phyloP scores from a whole-genome alignment of 2,329 filamentous ascomycete genomes.

The Beauveria scarabaeidicola region DNA sequence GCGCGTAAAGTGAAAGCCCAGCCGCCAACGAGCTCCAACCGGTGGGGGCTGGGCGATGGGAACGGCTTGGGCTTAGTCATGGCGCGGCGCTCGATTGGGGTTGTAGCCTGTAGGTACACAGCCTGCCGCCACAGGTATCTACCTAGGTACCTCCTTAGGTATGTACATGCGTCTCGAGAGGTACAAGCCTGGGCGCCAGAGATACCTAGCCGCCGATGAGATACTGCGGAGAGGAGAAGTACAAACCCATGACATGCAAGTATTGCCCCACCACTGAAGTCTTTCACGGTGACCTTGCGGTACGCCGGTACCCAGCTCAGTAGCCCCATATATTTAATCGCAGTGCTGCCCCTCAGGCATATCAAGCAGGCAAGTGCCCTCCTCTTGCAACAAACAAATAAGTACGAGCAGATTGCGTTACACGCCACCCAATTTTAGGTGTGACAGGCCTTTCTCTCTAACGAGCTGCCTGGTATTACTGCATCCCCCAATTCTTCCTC shows the following conservation, averaged over 20 bases:
- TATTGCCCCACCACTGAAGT: too few species aligned
- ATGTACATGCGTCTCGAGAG: too few species aligned
- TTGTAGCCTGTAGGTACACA: too few species aligned
- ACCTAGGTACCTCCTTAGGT: background rate
- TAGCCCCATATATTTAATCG: too few species aligned
- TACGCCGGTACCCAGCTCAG: too few species aligned
- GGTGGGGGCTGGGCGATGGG: background rate
- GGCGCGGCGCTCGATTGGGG: background rate
- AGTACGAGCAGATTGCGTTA: background rate
- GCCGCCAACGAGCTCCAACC: background rate
- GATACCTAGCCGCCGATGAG: too few species aligned
- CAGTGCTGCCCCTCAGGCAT: constrained; percentile 7
- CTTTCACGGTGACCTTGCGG: too few species aligned
- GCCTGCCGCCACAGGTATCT: background rate
- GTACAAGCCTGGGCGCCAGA: too few species aligned
- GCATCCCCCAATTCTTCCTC: background rate
- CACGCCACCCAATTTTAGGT: background rate
- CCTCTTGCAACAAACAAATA: background rate
- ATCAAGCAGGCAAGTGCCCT: background rate
- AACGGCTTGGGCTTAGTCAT: constrained; percentile 6
- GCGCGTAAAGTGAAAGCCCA: constrained; percentile 28
- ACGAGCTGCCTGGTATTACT: background rate
- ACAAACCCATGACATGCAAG: too few species aligned
- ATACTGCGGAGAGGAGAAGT: too few species aligned
- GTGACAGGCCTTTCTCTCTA: background rate